Percentiles rank a stretch among this genome's conserved stretches.
phyloP scores from a whole-genome alignment of 768 basidiomycete species.

The Hortiboletus flavorubellus region DNA sequence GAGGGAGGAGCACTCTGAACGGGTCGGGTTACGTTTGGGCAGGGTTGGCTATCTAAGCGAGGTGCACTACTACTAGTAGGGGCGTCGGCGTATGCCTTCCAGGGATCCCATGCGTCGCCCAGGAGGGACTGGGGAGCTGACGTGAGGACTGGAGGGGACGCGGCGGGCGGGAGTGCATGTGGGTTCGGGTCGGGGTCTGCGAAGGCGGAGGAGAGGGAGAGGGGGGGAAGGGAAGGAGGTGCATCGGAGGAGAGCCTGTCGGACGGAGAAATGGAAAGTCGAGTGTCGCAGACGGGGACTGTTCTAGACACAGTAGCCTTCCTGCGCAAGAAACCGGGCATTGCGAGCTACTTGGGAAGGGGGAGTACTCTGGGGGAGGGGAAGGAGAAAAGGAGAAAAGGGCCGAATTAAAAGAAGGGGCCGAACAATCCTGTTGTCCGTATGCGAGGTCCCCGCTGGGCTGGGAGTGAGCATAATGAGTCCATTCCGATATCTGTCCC shows the following conservation, averaged over 20 bases:
- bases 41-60: conserved; percentile 1
- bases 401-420: conserved; percentile 11
- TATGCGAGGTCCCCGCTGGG: not conserved
- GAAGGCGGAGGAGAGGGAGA: conserved; percentile 39
- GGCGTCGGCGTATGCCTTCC: conserved; percentile 8
- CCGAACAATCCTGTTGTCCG: conserved; percentile 2
- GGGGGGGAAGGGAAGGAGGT: conserved; percentile 36
- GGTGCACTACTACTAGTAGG: not conserved
- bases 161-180: conserved; percentile 9
- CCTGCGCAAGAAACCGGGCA: conserved; percentile 58
- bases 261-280: not conserved
- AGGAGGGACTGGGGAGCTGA: not conserved
- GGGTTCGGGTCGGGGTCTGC: conserved; percentile 23
- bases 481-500: conserved; percentile 5
- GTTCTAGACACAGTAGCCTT: conserved; percentile 33
- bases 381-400: not conserved
- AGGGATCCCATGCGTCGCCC: conserved; percentile 25
- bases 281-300: not conserved
- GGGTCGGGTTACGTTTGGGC: not conserved
- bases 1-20: not conserved
- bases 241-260: conserved; percentile 11
- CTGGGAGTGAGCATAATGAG: conserved; percentile 1
- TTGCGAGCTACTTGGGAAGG: conserved; percentile 18
- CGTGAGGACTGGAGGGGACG: conserved; percentile 11
- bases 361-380: not conserved